Base-by-base conservation (phyloP, 768 basidiomycete genomes). In the Tylopilus subfusipes region DNA sequence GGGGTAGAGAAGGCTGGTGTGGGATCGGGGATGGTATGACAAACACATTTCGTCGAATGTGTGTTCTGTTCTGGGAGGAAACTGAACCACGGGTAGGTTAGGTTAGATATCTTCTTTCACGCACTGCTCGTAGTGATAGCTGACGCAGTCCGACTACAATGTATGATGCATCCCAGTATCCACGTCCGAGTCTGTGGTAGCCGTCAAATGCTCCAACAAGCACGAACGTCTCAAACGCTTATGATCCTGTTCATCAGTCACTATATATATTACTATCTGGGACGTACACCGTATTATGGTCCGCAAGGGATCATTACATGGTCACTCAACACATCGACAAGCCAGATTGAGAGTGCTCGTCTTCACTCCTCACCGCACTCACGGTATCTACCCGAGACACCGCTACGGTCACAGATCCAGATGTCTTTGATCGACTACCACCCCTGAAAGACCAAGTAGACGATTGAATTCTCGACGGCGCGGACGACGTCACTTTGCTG, bases 401-500 rank as follows among this genome's bases (percentile, higher is more conserved):
- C 19, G n/a, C 36, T 7, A 14, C 18, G 24, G 39, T 24, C 38
- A 48, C 22, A 21, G 31, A 49, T 18, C 22, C 36, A 34, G 48
- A 33, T 16, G 25, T 18, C 25, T 52, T 50, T 21, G 50, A 51
- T 12, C 9, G 42, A 51, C 31, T 47, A 51, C 31, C 49, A 21
- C 39, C n/a, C 11, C 22, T 49, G 45, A 54, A 51, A 19, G 55
- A 60, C 53, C 61, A 54, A 19, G 44, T 47, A 2, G 55, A 61
- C 16, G 52, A 55, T 18, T 30, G n/a, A n/a, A n/a, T 24, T 12
- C 48, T 55, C 9, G 54, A 50, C 14, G 18, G 45, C 2, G 14
- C 19, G 9, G 50, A 19, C 16, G 48, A 24, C 29, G 1, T 31
- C 25, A 27, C 53, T 21, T 47, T 46, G 27, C 45, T 56, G 8